A percentile compares a stretch with the other conserved stretches of the same genome.
These are phyloP conservation scores for Fusarium acutatum DNA, from an alignment of 2,329 filamentous ascomycete species.

Conservation along the genomic window DNA sequence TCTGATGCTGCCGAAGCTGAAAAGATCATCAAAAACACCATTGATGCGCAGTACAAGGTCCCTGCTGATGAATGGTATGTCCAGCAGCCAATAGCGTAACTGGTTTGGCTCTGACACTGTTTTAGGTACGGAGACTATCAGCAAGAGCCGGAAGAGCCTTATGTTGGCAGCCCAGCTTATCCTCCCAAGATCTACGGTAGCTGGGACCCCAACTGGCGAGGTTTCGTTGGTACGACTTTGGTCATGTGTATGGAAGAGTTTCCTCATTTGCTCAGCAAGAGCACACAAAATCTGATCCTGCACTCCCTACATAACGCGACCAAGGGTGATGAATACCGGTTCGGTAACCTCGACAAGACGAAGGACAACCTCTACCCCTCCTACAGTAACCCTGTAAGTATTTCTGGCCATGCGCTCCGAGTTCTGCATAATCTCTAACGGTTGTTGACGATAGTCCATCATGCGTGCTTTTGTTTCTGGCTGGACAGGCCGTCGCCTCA, in stretches of 20 bases:
- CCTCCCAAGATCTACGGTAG: slow-evolving; percentile 61
- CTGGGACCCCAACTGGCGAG: slow-evolving; percentile 73
- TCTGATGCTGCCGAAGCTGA: slow-evolving; percentile 60
- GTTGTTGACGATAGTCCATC: slow-evolving; percentile 45
- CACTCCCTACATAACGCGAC: slow-evolving; percentile 63
- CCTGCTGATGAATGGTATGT: slow-evolving; percentile 62
- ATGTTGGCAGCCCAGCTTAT: slow-evolving; percentile 61
- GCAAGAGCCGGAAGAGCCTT: slow-evolving; percentile 64
- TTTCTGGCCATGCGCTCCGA: neutral
- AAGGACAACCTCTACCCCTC: slow-evolving; percentile 69
- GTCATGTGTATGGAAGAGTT: slow-evolving; percentile 69
- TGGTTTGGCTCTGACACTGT: accelerated
- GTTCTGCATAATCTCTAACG: neutral
- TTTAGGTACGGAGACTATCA: slow-evolving; percentile 56
- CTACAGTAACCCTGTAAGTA: slow-evolving; percentile 63
- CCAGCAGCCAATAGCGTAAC: neutral
- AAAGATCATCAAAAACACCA: slow-evolving; percentile 63
- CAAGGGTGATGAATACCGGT: slow-evolving; percentile 67
- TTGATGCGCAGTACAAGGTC: slow-evolving; percentile 61
- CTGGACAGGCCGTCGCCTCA: slow-evolving; percentile 64
- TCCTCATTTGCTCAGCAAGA: slow-evolving; percentile 51
- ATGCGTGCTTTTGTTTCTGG: slow-evolving; percentile 70
- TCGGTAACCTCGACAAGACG: slow-evolving; percentile 61
- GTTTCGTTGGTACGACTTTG: slow-evolving; percentile 67
- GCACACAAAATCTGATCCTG: slow-evolving; percentile 55